Conservation (phyloP, 495 filamentous ascomycete genomes). For the Melanomma pulvis-pyrius region DNA sequence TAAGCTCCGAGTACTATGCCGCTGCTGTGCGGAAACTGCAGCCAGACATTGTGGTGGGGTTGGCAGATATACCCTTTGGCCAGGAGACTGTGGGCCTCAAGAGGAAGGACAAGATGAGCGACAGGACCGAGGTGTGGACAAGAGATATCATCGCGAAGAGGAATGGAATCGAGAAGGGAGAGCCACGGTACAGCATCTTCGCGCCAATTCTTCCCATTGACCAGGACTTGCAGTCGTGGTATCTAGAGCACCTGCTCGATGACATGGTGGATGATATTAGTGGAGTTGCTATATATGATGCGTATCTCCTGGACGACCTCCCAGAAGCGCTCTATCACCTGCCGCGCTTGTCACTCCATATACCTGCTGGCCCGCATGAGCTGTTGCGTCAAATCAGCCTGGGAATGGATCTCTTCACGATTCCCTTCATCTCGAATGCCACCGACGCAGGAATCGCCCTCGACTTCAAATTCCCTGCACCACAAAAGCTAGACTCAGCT, state of each 20-base stretch:
- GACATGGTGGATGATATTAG: conserved; percentile 60
- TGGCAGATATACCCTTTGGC: conserved; percentile 73
- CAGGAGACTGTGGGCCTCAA: conserved; percentile 61
- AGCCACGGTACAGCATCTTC: conserved; percentile 55
- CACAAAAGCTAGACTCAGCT: not conserved
- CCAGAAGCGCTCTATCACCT: conserved; percentile 59
- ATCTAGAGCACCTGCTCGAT: conserved; percentile 65
- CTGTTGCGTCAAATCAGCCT: conserved; percentile 71
- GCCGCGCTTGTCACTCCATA: conserved; percentile 72
- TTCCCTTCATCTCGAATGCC: conserved; percentile 69
- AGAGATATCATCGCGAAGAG: conserved; percentile 55
- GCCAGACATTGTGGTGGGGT: conserved; percentile 79
- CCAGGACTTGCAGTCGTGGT: conserved; percentile 73
- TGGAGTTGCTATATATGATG: conserved; percentile 82
- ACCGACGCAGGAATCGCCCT: conserved; percentile 89
- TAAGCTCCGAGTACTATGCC: conserved; percentile 69
- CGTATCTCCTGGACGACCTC: conserved; percentile 67
- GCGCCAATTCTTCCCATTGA: conserved; percentile 79
- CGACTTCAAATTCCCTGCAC: conserved; percentile 70
- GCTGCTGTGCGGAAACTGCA: conserved; percentile 61
- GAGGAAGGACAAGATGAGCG: conserved; percentile 77
- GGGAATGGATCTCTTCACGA: conserved; percentile 77
- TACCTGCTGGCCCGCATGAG: conserved; percentile 69
- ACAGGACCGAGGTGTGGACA: conserved; percentile 77
- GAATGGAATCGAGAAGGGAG: conserved; percentile 40